Conservation (phyloP, 1,284 basidiomycete genomes). For the Earliella scabrosa region DNA sequence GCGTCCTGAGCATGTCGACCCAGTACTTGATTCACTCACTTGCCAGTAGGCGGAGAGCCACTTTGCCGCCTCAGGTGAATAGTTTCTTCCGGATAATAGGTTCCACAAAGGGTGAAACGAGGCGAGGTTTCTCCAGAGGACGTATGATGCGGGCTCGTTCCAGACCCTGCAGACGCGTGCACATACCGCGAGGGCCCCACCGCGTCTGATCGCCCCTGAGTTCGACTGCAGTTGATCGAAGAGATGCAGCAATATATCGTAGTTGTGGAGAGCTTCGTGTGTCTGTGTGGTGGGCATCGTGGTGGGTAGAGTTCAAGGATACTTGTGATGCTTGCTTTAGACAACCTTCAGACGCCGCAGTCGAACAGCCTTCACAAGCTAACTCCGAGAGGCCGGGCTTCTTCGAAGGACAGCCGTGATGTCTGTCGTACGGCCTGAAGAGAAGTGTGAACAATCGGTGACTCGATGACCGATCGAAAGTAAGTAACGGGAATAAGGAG, state of each 20-base stretch:
- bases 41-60: conserved; percentile 18
- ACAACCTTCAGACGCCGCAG: too few relatives aligned
- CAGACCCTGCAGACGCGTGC: conserved; percentile 16
- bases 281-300: neutral
- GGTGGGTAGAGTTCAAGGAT: too few relatives aligned
- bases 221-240: conserved; percentile 7
- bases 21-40: conserved; percentile 1
- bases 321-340: too few relatives aligned
- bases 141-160: conserved; percentile 15
- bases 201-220: neutral
- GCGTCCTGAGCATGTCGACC: neutral
- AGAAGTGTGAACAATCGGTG: too few relatives aligned
- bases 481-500: too few relatives aligned
- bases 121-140: conserved; percentile 15
- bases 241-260: conserved; percentile 14
- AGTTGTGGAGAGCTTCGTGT: neutral
- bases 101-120: conserved; percentile 19
- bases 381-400: too few relatives aligned
- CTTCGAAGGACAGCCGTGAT: too few relatives aligned
- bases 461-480: too few relatives aligned
- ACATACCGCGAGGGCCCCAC: conserved; percentile 10
- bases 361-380: too few relatives aligned
- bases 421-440: too few relatives aligned
- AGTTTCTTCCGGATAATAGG: conserved; percentile 12
- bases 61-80: conserved; percentile 10